A percentile compares a stretch with the other conserved stretches of the same genome.
Conservation (phyloP, 163 green algal genomes). For the Coccomyxa subellipsoidea region DNA sequence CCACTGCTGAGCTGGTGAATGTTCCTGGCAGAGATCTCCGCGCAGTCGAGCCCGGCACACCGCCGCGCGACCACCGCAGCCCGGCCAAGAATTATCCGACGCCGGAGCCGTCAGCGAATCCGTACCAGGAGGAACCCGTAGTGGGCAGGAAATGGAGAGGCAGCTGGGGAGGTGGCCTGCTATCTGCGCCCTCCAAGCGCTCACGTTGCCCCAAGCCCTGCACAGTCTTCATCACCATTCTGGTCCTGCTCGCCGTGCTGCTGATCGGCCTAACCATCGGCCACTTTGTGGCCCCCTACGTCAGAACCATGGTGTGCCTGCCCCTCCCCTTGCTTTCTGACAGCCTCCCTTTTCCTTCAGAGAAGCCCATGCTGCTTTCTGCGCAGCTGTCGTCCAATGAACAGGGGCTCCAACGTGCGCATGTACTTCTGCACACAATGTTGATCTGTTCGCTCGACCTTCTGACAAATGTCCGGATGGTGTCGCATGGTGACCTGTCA, state of each 20-base stretch:
- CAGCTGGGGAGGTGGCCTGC: neutral
- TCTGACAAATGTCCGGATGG: neutral
- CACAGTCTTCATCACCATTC: neutral
- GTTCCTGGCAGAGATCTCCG: neutral
- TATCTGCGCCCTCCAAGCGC: neutral
- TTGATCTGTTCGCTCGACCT: too few relatives aligned
- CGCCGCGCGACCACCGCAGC: neutral
- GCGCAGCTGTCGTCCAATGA: too few relatives aligned
- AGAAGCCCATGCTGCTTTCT: too few relatives aligned
- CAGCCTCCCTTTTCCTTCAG: neutral
- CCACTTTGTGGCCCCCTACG: conserved; percentile 1
- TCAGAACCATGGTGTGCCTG: conserved; percentile 1
- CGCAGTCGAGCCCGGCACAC: neutral
- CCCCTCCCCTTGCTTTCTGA: too few relatives aligned
- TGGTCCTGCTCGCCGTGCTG: neutral
- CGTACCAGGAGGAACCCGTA: neutral
- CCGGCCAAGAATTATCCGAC: neutral
- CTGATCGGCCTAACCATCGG: neutral
- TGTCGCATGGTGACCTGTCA: neutral
- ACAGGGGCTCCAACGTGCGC: too few relatives aligned
- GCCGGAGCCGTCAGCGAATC: neutral
- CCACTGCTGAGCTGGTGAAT: neutral
- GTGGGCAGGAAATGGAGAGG: neutral
- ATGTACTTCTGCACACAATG: too few relatives aligned
- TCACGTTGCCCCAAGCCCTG: neutral